Evolutionary conservation across 83 land plant genomes (phyloP).

Genomic region (Isoetes engelmannii): DNA sequence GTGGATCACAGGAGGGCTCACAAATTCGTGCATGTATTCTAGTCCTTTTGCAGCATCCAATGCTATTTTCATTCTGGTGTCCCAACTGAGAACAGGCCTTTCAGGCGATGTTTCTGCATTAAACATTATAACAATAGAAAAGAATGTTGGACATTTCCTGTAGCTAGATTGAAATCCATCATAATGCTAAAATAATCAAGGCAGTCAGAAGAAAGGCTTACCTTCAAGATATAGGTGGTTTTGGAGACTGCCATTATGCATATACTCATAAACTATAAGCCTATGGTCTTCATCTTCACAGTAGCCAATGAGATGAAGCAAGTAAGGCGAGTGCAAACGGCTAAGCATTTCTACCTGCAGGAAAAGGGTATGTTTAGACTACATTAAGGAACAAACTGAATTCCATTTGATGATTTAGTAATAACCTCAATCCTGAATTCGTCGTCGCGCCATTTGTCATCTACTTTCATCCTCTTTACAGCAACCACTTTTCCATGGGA

Average conservation of each 20-base stretch:
- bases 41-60: constrained; percentile 17
- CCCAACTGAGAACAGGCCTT: constrained; percentile 8
- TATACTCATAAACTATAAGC: constrained; percentile 67
- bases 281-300: constrained; percentile 56
- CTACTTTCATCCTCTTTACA: no score
- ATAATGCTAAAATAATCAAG: no score
- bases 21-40: constrained; percentile 1
- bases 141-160: no score
- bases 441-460: no score
- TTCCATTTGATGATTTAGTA: no score
- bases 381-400: background rate
- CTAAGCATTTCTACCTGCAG: constrained; percentile 73
- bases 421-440: no score
- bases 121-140: no score
- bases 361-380: background rate
- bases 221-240: constrained; percentile 57
- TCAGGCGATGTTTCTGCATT: no score
- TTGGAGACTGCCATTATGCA: constrained; percentile 79
- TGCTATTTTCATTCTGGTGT: constrained; percentile 7
- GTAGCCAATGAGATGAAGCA: constrained; percentile 60
- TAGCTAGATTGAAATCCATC: no score
- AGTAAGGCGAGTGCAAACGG: constrained; percentile 49
- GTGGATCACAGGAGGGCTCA: constrained; percentile 25
- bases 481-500: no score
- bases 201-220: no score